A percentile compares a stretch with the other conserved stretches of the same genome.
phyloP scores from a whole-genome alignment of 1,139 yeast genomes.

The Pichia sp. region DNA sequence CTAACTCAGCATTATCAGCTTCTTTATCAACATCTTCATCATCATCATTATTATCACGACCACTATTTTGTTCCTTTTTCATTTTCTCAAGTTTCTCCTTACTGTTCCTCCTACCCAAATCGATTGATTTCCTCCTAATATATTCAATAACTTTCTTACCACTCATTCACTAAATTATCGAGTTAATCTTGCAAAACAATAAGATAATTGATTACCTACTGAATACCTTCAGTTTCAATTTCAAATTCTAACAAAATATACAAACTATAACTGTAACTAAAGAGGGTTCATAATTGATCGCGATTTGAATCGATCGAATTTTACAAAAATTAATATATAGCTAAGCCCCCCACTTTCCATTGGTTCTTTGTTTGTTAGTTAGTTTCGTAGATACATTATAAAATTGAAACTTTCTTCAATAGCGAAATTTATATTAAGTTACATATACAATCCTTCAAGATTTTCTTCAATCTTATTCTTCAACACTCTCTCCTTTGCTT shows the following conservation, averaged over 20 bases:
- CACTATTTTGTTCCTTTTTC: not conserved
- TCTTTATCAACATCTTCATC: not conserved
- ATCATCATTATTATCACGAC: not conserved
- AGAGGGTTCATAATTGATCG: not conserved
- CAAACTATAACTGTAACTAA: not conserved
- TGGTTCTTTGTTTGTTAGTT: too few species aligned
- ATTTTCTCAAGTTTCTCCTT: slow-evolving; percentile 7
- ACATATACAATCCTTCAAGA: slow-evolving; percentile 88
- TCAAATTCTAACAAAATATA: too few species aligned
- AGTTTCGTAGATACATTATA: too few species aligned
- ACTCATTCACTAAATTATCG: not conserved
- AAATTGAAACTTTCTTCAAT: too few species aligned
- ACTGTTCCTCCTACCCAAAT: slow-evolving; percentile 9
- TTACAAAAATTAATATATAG: too few species aligned
- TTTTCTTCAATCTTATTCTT: slow-evolving; percentile 97
- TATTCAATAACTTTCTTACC: slow-evolving; percentile 12
- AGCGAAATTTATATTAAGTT: slow-evolving; percentile 14
- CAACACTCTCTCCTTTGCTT: slow-evolving; percentile 93
- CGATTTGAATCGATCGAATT: too few species aligned
- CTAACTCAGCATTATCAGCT: too few species aligned
- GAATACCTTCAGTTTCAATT: too few species aligned
- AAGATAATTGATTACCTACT: not conserved
- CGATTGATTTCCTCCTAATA: slow-evolving; percentile 19
- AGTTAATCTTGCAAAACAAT: too few species aligned
- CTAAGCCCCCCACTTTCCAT: too few species aligned